These are phyloP conservation scores for Pholiota microspora DNA, from an alignment of 768 basidiomycete genomes.

Conservation along the genomic window DNA sequence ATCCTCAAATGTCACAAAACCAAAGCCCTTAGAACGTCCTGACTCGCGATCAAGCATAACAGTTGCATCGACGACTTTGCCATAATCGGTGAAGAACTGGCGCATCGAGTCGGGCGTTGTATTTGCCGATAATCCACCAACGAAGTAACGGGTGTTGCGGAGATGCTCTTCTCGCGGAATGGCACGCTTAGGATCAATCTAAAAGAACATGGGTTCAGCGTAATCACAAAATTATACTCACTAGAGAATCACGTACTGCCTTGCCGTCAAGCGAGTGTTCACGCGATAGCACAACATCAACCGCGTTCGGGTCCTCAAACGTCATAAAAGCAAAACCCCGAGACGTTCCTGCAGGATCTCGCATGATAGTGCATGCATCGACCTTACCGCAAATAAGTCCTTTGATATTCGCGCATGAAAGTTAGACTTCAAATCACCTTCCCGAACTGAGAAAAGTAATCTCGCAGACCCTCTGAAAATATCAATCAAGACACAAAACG, in stretches of 20 bases:
- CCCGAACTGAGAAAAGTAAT: constrained; percentile 81
- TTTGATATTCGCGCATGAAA: background rate
- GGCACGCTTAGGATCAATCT: constrained; percentile 89
- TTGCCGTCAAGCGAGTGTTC: constrained; percentile 80
- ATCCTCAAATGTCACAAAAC: constrained; percentile 81
- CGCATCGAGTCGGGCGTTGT: constrained; percentile 74
- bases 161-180: constrained; percentile 82
- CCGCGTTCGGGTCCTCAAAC: constrained; percentile 64
- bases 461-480: constrained; percentile 51
- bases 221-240: background rate
- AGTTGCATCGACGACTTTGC: constrained; percentile 80
- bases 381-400: constrained; percentile 41
- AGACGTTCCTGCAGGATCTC: constrained; percentile 71
- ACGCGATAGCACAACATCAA: constrained; percentile 61
- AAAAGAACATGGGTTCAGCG: background rate
- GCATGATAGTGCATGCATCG: constrained; percentile 84
- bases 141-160: constrained; percentile 76
- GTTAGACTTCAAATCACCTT: constrained; percentile 38
- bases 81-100: constrained; percentile 67
- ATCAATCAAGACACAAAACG: constrained; percentile 22
- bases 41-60: constrained; percentile 85
- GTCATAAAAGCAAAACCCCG: constrained; percentile 86
- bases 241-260: constrained; percentile 41
- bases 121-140: constrained; percentile 67
- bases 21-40: constrained; percentile 77